A percentile compares a stretch with the other conserved stretches of the same genome.
Conservation (phyloP, 805 yeast genomes). For the Kazachstania africana region DNA sequence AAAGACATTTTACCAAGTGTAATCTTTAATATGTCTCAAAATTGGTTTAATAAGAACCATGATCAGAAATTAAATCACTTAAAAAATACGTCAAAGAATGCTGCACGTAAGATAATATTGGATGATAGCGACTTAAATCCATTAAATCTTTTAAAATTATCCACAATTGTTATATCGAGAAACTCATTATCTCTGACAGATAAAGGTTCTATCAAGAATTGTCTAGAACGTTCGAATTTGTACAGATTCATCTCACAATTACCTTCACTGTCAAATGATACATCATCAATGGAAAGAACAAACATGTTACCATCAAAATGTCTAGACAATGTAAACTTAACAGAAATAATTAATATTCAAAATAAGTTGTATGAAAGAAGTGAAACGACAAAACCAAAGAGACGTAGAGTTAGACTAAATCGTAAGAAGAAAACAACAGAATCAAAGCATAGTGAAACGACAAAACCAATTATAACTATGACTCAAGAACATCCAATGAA, state of each 20-base stretch:
- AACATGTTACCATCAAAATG: neutral
- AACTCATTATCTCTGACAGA: conserved; percentile 60
- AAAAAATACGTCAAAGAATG: neutral
- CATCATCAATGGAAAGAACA: conserved; percentile 6
- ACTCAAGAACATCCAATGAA: neutral
- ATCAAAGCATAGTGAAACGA: no score
- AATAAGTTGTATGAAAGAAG: conserved; percentile 22
- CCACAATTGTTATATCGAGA: conserved; percentile 60
- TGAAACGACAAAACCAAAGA: conserved; percentile 18
- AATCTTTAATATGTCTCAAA: conserved; percentile 25
- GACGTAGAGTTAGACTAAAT: conserved; percentile 20
- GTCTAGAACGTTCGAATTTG: conserved; percentile 26
- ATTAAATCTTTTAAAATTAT: conserved; percentile 53
- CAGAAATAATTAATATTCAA: conserved; percentile 23
- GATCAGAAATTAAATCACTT: neutral
- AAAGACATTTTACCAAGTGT: conserved; percentile 26
- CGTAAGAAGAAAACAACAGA: neutral
- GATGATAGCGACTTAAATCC: conserved; percentile 40
- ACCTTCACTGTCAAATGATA: conserved; percentile 22
- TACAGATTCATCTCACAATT: conserved; percentile 23
- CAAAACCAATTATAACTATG: neutral
- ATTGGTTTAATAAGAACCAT: conserved; percentile 15
- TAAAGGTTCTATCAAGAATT: conserved; percentile 28
- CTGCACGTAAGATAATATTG: conserved; percentile 10
- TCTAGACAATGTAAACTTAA: conserved; percentile 12